phyloP scores from a whole-genome alignment of 176 grass and related monocot genomes.

The Hsuehochloa calcarea region DNA sequence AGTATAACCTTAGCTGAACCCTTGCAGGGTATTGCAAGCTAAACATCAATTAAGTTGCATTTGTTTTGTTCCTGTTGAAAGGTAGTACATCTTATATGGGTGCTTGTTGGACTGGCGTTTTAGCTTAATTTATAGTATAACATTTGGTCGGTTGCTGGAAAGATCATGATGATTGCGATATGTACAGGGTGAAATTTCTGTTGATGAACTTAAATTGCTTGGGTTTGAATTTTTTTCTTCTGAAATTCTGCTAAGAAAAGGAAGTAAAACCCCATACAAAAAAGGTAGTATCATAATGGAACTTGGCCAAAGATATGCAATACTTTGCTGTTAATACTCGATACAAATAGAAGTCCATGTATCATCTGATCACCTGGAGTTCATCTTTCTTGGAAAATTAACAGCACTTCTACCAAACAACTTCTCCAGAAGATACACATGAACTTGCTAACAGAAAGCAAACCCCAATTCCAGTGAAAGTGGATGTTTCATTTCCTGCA shows the following conservation, averaged over 20 bases:
- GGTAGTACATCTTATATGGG: background rate
- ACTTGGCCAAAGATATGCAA: background rate
- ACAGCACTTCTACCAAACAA: background rate
- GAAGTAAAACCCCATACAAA: background rate
- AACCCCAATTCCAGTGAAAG: background rate
- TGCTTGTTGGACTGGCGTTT: background rate
- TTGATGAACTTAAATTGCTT: background rate
- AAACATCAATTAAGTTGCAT: background rate
- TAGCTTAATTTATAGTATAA: slow-evolving; percentile 6
- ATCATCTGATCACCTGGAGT: background rate
- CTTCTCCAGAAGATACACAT: slow-evolving; percentile 1
- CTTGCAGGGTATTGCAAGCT: too few species aligned
- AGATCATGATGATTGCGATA: background rate
- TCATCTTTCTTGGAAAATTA: background rate
- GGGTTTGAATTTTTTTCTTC: background rate
- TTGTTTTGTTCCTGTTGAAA: background rate
- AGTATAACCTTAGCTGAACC: background rate
- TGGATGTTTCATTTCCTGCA: background rate
- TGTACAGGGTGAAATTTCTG: background rate
- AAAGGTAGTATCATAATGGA: background rate
- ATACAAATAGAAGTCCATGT: background rate
- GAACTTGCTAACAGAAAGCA: background rate
- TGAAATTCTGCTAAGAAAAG: background rate
- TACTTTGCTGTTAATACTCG: background rate
- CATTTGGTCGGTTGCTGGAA: background rate